These are phyloP conservation scores for Fusarium incarnatum DNA, from an alignment of 2,329 filamentous ascomycete genomes.

Conservation along the genomic window DNA sequence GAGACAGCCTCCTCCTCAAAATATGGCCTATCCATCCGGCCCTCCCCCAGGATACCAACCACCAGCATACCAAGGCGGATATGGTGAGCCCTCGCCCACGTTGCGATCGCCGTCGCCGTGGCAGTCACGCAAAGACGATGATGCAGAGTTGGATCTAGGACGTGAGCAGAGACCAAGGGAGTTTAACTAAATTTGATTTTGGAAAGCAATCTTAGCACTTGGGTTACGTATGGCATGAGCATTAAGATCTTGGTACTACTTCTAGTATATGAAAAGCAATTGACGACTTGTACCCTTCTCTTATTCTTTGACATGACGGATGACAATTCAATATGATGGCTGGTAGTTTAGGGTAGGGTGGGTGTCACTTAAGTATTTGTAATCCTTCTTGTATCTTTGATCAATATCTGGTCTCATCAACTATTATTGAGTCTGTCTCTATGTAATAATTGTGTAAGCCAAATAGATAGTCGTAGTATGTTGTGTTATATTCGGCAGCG, in stretches of 20 bases:
- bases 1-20: conserved; percentile 43
- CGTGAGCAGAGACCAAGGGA: conserved; percentile 50
- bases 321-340: not conserved
- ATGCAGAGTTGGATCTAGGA: conserved; percentile 49
- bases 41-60: conserved; percentile 52
- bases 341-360: conserved; percentile 4
- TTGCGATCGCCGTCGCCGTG: conserved; percentile 46
- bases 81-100: conserved; percentile 46
- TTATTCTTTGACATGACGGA: not conserved
- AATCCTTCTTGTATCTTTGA: no score
- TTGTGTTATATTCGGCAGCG: not conserved
- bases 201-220: conserved; percentile 39
- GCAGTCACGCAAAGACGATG: conserved; percentile 47
- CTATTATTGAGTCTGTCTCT: not conserved
- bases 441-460: not conserved
- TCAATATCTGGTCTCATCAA: not conserved
- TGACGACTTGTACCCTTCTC: not conserved
- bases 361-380: no score
- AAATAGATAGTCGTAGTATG: conserved; percentile 58
- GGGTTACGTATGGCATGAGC: not conserved
- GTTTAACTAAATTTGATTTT: conserved; percentile 39
- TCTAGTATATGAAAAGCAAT: not conserved
- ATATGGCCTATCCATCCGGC: conserved; percentile 42
- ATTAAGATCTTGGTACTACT: not conserved
- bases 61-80: conserved; percentile 48